Evolutionary conservation across 2,329 filamentous ascomycete genomes (phyloP), one percentile per base, ranked within the genome.

Genomic region (Aureobasidium lini): DNA sequence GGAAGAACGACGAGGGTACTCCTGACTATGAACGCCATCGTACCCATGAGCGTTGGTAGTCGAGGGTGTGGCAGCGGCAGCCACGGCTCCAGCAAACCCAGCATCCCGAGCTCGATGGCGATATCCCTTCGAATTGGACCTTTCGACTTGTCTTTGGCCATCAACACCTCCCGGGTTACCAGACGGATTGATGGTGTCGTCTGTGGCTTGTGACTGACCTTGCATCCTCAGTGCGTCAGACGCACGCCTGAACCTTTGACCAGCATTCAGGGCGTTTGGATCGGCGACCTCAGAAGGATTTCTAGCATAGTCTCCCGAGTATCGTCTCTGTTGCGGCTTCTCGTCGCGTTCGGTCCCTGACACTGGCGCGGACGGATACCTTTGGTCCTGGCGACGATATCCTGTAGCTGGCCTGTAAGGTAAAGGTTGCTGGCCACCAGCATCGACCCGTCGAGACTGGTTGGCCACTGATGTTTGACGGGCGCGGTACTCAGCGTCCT

Each of bases 401-500:
- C 37, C 32, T 31, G 32, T 7, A 15, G 39, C 36, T 23, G 34
- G 43, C 1, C 4, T 6, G 23, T 23, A 6, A 39, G 42, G 34
- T 8, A 18, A 32, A 28, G 23, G 8, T 32, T 36, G 50, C 5
- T n/a, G 52, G 32, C 2, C 1, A 6, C 18, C 34, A 10, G 28
- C 18, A 18, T 57, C 11, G 8, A 46, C 40, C 59, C 50, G 66
- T 48, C 44, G 63, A 64, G 42, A 59, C 60, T 54, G 58, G 18
- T 60, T 56, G 3, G 52, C 52, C 16, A 40, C 7, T 36, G 43
- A 29, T 32, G 28, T 80, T 68, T 93, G 86, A 65, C 85, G 83
- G 16, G 86, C 82, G 44, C 83, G 82, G 65, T 85, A 80, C 71
- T 96, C 93, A 6, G 90, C 90, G 67, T 93, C 88, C 70, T 91